Percentiles rank a stretch among this genome's conserved stretches.
Conservation (phyloP, 495 filamentous ascomycete genomes). For the Annulohypoxylon stygium region DNA sequence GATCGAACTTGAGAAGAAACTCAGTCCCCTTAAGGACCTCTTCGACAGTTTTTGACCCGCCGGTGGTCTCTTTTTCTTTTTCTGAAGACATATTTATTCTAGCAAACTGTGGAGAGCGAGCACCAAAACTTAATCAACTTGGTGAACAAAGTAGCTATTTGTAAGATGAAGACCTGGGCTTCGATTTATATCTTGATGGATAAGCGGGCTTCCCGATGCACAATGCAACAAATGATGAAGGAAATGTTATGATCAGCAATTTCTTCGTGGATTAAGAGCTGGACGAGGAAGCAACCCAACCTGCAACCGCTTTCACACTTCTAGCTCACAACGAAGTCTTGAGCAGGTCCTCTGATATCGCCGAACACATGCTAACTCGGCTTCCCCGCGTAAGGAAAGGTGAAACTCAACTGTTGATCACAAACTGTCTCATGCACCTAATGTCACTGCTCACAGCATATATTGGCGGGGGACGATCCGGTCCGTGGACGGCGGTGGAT, state of each 20-base stretch:
- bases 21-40: not conserved
- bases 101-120: not conserved
- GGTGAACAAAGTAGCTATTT: not conserved
- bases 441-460: not conserved
- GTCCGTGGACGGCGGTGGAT: no score
- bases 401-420: not conserved
- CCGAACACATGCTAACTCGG: not conserved
- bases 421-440: not conserved
- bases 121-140: no score
- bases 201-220: not conserved
- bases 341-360: not conserved
- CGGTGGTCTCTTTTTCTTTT: not conserved
- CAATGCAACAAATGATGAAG: not conserved
- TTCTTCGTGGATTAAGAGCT: not conserved
- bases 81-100: not conserved
- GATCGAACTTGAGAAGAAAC: not conserved
- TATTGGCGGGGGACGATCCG: not conserved
- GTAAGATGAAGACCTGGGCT: no score
- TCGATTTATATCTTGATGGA: not conserved
- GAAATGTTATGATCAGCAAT: not conserved
- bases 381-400: not conserved
- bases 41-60: not conserved
- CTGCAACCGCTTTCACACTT: not conserved
- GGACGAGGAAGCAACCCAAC: not conserved
- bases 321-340: not conserved